Percentiles rank a stretch among this genome's conserved stretches.
Conservation (phyloP, 805 yeast species). For the Millerozyma miso region DNA sequence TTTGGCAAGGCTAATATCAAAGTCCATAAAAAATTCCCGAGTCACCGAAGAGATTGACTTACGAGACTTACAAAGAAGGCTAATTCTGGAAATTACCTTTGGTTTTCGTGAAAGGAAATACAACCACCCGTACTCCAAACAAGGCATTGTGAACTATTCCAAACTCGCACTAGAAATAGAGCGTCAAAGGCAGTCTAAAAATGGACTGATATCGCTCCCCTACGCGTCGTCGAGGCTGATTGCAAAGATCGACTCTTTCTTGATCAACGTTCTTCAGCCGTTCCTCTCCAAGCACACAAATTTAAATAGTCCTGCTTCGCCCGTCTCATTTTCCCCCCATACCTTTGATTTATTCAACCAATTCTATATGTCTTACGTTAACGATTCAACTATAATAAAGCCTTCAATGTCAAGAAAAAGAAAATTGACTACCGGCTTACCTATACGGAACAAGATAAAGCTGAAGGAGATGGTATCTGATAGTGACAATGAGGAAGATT, state of each 20-base stretch:
- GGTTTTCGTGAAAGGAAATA: slow-evolving; percentile 9
- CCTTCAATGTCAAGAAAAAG: not conserved
- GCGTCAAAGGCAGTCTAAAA: not conserved
- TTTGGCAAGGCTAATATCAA: slow-evolving; percentile 4
- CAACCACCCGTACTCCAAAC: slow-evolving; percentile 8
- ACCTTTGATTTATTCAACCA: slow-evolving; percentile 9
- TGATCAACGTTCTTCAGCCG: slow-evolving; percentile 1
- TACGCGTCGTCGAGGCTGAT: not conserved
- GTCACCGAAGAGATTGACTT: slow-evolving; percentile 2
- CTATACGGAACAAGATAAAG: slow-evolving; percentile 2
- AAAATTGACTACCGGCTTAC: not conserved
- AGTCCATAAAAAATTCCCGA: not conserved
- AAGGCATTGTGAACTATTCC: slow-evolving; percentile 4
- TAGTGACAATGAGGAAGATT: slow-evolving; percentile 1
- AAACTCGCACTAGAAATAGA: not conserved
- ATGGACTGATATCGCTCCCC: not conserved
- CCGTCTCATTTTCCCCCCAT: not conserved
- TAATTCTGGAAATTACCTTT: slow-evolving; percentile 7
- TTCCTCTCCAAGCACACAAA: slow-evolving; percentile 1
- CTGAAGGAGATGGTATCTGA: slow-evolving; percentile 6
- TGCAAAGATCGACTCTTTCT: slow-evolving; percentile 1
- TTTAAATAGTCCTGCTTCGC: not conserved
- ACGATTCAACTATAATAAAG: slow-evolving; percentile 8
- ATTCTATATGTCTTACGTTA: slow-evolving; percentile 10
- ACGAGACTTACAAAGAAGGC: slow-evolving; percentile 3